Conservation (phyloP, 192 early-diverging fungal species). For the Linnemannia hyalina region DNA sequence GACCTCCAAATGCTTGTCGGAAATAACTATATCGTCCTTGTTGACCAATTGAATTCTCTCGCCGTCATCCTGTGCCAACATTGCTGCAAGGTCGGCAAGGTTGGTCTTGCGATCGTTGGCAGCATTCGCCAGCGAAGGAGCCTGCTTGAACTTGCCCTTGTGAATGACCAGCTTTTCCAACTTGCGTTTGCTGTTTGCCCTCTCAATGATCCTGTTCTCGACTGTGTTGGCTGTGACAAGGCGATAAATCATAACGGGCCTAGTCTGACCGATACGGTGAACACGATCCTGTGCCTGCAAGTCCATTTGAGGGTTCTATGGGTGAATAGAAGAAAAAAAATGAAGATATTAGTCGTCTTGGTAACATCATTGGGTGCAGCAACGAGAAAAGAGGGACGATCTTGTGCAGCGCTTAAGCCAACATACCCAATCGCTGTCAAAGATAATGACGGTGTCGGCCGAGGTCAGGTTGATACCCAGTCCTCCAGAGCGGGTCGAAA, state of each 20-base stretch:
- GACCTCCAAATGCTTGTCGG: conserved; percentile 69
- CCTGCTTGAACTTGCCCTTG: conserved; percentile 83
- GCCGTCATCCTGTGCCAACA: conserved; percentile 78
- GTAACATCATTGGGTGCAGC: neutral
- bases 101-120: conserved; percentile 60
- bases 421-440: conserved; percentile 93
- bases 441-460: conserved; percentile 96
- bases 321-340: conserved; percentile 3
- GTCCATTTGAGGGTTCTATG: conserved; percentile 97
- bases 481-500: conserved; percentile 97
- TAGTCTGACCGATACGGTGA: conserved; percentile 96
- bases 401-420: neutral
- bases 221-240: conserved; percentile 88
- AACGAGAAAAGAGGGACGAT: conserved; percentile 6
- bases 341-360: neutral
- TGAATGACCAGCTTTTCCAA: conserved; percentile 97
- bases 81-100: conserved; percentile 77
- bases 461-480: conserved; percentile 97
- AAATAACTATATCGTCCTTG: conserved; percentile 69
- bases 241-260: conserved; percentile 92
- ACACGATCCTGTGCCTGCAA: conserved; percentile 97
- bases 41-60: conserved; percentile 72
- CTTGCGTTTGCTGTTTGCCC: conserved; percentile 86
- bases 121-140: conserved; percentile 20
- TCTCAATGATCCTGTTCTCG: conserved; percentile 85